Percentiles rank a stretch among this genome's conserved stretches.
phyloP scores from a whole-genome alignment of 179 eudicot species.

The Heliamphora pulchella region DNA sequence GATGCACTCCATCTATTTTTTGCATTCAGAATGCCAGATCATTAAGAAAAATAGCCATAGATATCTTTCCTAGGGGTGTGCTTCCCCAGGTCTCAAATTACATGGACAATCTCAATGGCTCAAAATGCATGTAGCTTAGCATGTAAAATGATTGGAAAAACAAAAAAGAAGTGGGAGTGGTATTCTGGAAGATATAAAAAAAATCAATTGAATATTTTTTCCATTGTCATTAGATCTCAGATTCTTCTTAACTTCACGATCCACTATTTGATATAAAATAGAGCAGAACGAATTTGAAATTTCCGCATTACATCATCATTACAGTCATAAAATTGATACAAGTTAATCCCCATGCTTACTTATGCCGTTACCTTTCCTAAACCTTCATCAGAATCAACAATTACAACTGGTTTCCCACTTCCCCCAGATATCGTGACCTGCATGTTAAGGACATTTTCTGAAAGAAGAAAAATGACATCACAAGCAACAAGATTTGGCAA shows the following conservation, averaged over 20 bases:
- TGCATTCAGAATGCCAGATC: not conserved
- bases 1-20: not conserved
- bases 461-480: slow-evolving; percentile 3
- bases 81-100: not conserved
- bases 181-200: not conserved
- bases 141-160: not conserved
- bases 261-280: slow-evolving; percentile 2
- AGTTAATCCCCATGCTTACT: not conserved
- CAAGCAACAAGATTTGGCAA: not conserved
- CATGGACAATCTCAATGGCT: not conserved
- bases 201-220: not conserved
- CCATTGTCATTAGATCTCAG: not conserved
- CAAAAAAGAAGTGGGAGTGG: not conserved
- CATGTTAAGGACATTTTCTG: not conserved
- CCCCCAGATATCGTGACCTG: slow-evolving; percentile 64
- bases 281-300: not conserved
- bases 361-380: slow-evolving; percentile 52
- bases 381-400: slow-evolving; percentile 82
- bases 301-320: not conserved
- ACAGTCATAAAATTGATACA: not conserved
- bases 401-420: slow-evolving; percentile 67
- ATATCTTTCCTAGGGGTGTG: not conserved
- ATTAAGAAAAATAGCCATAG: not conserved
- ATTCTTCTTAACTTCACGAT: not conserved
- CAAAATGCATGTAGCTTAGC: not conserved